phyloP scores from a whole-genome alignment of 345 rosid species.

The Arabidopsis arenosa region DNA sequence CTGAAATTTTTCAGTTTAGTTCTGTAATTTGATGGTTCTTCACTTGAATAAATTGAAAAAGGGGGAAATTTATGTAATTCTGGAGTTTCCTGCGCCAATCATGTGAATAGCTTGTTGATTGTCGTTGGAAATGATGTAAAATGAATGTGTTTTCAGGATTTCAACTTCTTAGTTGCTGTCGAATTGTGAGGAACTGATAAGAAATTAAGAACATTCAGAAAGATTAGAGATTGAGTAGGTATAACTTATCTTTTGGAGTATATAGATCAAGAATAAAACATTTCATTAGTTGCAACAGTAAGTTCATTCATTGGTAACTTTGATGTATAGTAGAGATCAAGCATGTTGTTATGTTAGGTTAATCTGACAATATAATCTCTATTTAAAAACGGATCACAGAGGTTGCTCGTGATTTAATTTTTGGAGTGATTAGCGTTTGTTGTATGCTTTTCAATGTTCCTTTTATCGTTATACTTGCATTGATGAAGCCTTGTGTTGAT shows the following conservation, averaged over 20 bases:
- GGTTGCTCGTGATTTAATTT: background rate
- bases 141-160: background rate
- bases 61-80: background rate
- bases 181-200: background rate
- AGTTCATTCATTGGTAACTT: background rate
- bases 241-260: background rate
- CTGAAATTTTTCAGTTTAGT: no score
- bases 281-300: slow-evolving; percentile 1
- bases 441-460: background rate
- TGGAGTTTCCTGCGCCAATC: background rate
- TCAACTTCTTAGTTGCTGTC: background rate
- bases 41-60: background rate
- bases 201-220: background rate
- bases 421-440: background rate
- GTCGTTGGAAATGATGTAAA: background rate
- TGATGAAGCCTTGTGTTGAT: background rate
- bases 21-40: no score
- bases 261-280: background rate
- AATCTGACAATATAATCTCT: background rate
- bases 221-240: background rate
- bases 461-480: background rate
- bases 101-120: background rate
- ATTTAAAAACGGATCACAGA: background rate
- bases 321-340: background rate
- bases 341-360: slow-evolving; percentile 10